These are phyloP conservation scores for Globomyces sp. DNA, from an alignment of 371 early-diverging fungal genomes.

Conservation along the genomic window DNA sequence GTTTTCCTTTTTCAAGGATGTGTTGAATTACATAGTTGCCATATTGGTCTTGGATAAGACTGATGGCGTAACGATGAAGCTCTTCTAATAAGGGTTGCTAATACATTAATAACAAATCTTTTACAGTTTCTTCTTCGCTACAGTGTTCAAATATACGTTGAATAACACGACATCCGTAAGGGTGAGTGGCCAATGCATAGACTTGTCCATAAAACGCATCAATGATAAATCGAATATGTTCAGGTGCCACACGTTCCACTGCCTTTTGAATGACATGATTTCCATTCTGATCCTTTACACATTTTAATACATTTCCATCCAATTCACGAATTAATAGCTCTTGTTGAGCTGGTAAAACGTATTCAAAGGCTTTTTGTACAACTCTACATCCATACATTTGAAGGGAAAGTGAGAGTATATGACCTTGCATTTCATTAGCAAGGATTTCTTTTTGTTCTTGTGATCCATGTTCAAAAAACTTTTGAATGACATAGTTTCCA, in stretches of 20 bases:
- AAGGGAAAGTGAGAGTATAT: slow-evolving; percentile 88
- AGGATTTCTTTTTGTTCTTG: slow-evolving; percentile 75
- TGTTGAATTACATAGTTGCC: slow-evolving; percentile 99
- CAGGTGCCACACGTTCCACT: slow-evolving; percentile 94
- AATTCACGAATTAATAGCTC: slow-evolving; percentile 87
- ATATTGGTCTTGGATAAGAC: slow-evolving; percentile 98
- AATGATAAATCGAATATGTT: slow-evolving; percentile 93
- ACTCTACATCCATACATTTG: slow-evolving; percentile 99
- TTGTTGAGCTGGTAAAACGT: slow-evolving; percentile 85
- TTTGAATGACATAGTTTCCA: slow-evolving; percentile 99
- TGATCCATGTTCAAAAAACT: slow-evolving; percentile 96
- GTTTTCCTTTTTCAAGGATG: slow-evolving; percentile 92
- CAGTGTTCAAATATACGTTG: slow-evolving; percentile 99
- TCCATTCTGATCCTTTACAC: slow-evolving; percentile 99
- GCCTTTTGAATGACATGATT: slow-evolving; percentile 99
- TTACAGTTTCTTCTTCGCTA: slow-evolving; percentile 77
- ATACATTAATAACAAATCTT: not conserved
- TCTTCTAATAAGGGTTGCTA: slow-evolving; percentile 80
- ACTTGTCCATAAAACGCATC: slow-evolving; percentile 97
- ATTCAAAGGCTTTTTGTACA: slow-evolving; percentile 98
- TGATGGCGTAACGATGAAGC: slow-evolving; percentile 83
- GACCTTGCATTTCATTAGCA: slow-evolving; percentile 91
- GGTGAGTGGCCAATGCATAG: slow-evolving; percentile 94
- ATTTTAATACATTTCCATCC: slow-evolving; percentile 91
- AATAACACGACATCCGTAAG: slow-evolving; percentile 99